phyloP scores from a whole-genome alignment of 805 yeast species.

The Blastobotrys muscicola region DNA sequence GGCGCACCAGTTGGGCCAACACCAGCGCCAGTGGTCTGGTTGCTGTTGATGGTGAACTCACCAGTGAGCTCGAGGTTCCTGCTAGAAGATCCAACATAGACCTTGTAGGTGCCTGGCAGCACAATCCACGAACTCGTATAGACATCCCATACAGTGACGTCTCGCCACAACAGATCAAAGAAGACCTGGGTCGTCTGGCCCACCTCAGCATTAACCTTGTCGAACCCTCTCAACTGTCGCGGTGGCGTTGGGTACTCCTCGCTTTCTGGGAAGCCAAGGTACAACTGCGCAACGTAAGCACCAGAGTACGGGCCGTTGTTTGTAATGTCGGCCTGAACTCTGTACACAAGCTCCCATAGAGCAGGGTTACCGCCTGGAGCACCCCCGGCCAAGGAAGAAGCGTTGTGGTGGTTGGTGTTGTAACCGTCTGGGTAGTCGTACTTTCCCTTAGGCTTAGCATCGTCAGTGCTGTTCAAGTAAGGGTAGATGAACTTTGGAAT shows the following conservation, averaged over 20 bases:
- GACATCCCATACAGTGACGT: constrained; percentile 49
- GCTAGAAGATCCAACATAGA: constrained; percentile 37
- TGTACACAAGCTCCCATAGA: constrained; percentile 43
- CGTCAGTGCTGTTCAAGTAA: constrained; percentile 29
- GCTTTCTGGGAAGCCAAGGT: constrained; percentile 36
- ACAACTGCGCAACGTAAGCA: constrained; percentile 43
- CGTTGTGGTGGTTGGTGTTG: constrained; percentile 23
- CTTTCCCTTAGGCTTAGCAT: constrained; percentile 28
- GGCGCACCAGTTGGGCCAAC: too few species aligned
- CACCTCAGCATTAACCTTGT: constrained; percentile 39
- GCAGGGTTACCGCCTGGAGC: constrained; percentile 50
- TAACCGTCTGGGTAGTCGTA: constrained; percentile 33
- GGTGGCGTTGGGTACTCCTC: constrained; percentile 40
- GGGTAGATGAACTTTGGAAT: constrained; percentile 52
- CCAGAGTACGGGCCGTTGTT: constrained; percentile 42
- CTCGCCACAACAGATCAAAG: constrained; percentile 42
- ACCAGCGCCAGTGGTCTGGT: too few species aligned
- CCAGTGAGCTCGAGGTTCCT: constrained; percentile 11
- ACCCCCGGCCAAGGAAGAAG: constrained; percentile 30
- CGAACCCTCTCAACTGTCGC: constrained; percentile 46
- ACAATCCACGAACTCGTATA: constrained; percentile 49
- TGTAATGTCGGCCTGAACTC: constrained; percentile 36
- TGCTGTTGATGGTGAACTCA: too few species aligned
- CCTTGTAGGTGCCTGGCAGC: constrained; percentile 44
- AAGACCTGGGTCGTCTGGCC: constrained; percentile 31